phyloP scores from a whole-genome alignment of 192 early-diverging fungal species.

The Spizellomyces punctatus region DNA sequence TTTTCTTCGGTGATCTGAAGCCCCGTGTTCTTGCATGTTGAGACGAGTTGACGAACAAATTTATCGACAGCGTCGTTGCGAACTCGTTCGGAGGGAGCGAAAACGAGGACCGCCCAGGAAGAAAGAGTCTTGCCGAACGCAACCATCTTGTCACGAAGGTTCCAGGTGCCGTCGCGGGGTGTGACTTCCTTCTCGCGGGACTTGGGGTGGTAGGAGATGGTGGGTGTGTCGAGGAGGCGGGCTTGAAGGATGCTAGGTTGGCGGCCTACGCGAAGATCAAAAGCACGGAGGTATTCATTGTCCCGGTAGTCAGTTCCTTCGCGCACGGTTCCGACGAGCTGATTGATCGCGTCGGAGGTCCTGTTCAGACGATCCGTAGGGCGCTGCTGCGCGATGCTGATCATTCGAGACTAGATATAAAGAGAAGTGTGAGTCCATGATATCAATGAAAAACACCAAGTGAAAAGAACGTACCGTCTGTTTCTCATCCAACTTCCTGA shows the following conservation, averaged over 20 bases:
- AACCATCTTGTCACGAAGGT: conserved; percentile 67
- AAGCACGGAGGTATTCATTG: conserved; percentile 66
- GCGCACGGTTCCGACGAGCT: conserved; percentile 15
- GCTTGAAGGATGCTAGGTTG: conserved; percentile 41
- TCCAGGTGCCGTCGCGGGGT: conserved; percentile 70
- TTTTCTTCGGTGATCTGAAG: conserved; percentile 43
- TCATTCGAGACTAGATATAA: conserved; percentile 43
- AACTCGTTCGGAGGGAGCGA: conserved; percentile 45
- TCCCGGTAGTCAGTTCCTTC: conserved; percentile 44
- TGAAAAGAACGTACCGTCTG: conserved; percentile 57
- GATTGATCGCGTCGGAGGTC: conserved; percentile 16
- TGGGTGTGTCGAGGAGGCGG: conserved; percentile 69
- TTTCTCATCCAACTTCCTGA: conserved; percentile 74
- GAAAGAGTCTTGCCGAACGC: conserved; percentile 56
- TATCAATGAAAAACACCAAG: too few species aligned
- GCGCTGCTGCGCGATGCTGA: conserved; percentile 34
- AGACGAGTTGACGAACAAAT: conserved; percentile 65
- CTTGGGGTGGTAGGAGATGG: conserved; percentile 44
- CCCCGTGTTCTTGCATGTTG: conserved; percentile 62
- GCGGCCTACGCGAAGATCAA: conserved; percentile 42
- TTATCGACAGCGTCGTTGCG: conserved; percentile 40
- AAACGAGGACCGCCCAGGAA: conserved; percentile 72
- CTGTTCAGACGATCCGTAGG: conserved; percentile 37
- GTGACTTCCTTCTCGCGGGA: conserved; percentile 20
- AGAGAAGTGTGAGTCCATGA: neutral